Percentiles rank a stretch among this genome's conserved stretches.
Evolutionary conservation across 345 rosid species (phyloP).

Genomic region (Pelargonium nanum): DNA sequence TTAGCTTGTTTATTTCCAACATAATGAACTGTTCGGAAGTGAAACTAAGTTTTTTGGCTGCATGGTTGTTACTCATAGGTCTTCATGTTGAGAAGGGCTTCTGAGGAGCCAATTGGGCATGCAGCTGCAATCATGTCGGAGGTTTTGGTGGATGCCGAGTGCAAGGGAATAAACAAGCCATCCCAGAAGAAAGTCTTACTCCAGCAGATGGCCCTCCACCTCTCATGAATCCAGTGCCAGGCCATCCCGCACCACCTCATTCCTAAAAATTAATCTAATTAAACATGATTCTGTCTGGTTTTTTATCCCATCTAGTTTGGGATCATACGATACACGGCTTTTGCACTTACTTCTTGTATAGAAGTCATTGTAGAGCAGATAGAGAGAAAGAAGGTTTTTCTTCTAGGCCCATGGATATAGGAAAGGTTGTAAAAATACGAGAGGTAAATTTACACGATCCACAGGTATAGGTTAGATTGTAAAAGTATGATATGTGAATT

Average conservation of each 20-base stretch:
- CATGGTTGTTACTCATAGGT: slow-evolving; percentile 23
- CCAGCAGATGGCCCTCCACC: slow-evolving; percentile 51
- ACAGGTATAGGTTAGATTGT: neutral
- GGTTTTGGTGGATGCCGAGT: slow-evolving; percentile 53
- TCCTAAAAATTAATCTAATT: neutral
- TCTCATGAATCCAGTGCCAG: slow-evolving; percentile 3
- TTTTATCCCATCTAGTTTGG: neutral
- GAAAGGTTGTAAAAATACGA: neutral
- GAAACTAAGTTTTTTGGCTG: too few species aligned
- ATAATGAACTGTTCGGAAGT: too few species aligned
- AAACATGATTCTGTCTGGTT: neutral
- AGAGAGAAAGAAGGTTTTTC: neutral
- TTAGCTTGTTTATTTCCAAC: too few species aligned
- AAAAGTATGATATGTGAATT: neutral
- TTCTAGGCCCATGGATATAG: neutral
- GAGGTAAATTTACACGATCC: neutral
- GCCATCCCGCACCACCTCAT: neutral
- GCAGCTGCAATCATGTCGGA: slow-evolving; percentile 61
- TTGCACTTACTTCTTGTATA: neutral
- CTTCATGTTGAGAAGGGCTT: slow-evolving; percentile 55
- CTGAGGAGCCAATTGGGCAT: slow-evolving; percentile 57
- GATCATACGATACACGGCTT: neutral
- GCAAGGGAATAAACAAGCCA: slow-evolving; percentile 53
- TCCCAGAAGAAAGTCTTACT: slow-evolving; percentile 51
- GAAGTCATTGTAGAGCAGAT: neutral